A percentile compares a stretch with the other conserved stretches of the same genome.
phyloP scores from a whole-genome alignment of 495 filamentous ascomycete species.

The Lepraria neglecta region DNA sequence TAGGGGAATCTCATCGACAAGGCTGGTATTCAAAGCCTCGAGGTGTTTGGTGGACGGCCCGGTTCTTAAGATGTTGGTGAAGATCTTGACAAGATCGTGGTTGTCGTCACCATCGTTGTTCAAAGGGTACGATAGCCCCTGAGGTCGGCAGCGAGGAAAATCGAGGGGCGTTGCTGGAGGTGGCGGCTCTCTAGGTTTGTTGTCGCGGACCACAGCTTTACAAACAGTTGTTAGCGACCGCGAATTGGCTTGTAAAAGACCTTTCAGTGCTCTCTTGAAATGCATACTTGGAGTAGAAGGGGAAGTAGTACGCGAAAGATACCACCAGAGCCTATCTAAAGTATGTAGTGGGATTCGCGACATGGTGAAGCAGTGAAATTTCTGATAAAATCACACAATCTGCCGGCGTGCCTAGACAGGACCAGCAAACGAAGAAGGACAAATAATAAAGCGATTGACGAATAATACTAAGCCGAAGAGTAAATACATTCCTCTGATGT shows the following conservation, averaged over 20 bases:
- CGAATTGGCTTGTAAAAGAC: not conserved
- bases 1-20: slow-evolving; percentile 40
- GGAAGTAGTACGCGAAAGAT: too few species aligned
- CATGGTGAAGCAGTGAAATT: too few species aligned
- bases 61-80: slow-evolving; percentile 47
- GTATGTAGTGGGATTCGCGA: too few species aligned
- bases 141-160: slow-evolving; percentile 42
- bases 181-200: slow-evolving; percentile 35
- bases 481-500: too few species aligned
- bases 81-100: slow-evolving; percentile 36
- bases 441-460: too few species aligned
- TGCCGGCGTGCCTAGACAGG: too few species aligned
- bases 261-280: not conserved
- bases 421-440: too few species aligned
- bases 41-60: slow-evolving; percentile 45
- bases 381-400: too few species aligned
- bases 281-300: not conserved
- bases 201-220: slow-evolving; percentile 6
- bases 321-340: too few species aligned
- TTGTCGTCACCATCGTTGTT: slow-evolving; percentile 12
- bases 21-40: slow-evolving; percentile 46
- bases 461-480: too few species aligned
- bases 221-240: not conserved
- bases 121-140: not conserved
- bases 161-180: slow-evolving; percentile 43